Conservation (phyloP, 2,329 filamentous ascomycete genomes). For the Aspergillus tubingensis region DNA sequence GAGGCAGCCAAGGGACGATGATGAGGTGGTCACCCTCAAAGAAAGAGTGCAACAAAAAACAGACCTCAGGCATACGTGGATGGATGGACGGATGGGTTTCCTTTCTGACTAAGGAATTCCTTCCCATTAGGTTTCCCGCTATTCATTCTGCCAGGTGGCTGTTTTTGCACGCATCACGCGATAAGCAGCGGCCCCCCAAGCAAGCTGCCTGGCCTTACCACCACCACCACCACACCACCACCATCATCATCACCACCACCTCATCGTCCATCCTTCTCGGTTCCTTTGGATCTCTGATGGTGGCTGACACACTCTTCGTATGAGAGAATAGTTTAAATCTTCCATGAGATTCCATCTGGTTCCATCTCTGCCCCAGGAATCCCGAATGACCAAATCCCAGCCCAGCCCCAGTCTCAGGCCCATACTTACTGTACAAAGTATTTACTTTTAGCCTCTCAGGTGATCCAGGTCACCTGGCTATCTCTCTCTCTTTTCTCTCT, state of each 20-base stretch:
- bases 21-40: neutral
- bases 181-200: neutral
- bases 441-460: neutral
- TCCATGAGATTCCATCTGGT: neutral
- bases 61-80: neutral
- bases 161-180: conserved; percentile 6
- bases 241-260: conserved; percentile 6
- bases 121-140: neutral
- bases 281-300: neutral
- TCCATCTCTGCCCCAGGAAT: neutral
- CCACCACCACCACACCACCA: neutral
- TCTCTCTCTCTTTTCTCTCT: neutral
- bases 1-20: neutral
- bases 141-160: conserved; percentile 4
- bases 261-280: neutral
- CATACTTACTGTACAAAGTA: too few relatives aligned
- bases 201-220: too few relatives aligned
- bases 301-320: conserved; percentile 3
- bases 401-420: neutral
- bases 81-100: neutral
- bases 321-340: neutral
- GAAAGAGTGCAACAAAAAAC: neutral
- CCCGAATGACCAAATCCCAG: neutral
- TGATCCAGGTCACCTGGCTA: neutral
- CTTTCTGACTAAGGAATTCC: conserved; percentile 2